Evolutionary conservation across 2,329 filamentous ascomycete genomes (phyloP).

Genomic region (Calonectria honghensis): DNA sequence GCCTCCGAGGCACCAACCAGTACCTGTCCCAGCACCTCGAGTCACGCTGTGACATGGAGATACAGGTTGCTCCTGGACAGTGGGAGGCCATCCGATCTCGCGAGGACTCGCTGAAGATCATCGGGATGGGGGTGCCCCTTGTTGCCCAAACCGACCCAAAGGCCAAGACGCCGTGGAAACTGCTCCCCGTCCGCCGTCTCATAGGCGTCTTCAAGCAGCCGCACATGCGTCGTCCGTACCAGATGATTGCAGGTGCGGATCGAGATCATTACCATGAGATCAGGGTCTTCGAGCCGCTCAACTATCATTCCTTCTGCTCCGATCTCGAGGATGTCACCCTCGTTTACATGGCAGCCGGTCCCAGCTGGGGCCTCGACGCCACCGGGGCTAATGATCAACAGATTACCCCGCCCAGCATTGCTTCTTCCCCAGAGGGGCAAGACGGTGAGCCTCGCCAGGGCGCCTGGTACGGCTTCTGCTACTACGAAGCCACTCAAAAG

Average conservation of each 20-base stretch:
- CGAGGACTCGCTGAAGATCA: neutral
- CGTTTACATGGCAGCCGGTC: neutral
- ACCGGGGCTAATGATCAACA: neutral
- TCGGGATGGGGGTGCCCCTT: neutral
- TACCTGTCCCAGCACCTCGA: neutral
- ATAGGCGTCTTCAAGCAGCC: neutral
- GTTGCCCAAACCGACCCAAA: neutral
- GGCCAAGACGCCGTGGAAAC: neutral
- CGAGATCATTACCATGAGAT: neutral
- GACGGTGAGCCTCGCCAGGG: neutral
- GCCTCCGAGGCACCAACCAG: neutral
- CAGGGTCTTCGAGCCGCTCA: neutral
- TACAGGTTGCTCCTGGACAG: neutral
- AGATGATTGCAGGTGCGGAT: neutral
- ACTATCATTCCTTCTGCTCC: neutral
- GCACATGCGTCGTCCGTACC: neutral
- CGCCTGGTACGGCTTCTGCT: slow-evolving; percentile 1
- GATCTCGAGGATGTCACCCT: neutral
- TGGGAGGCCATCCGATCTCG: neutral
- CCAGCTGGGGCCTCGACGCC: neutral
- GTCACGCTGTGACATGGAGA: neutral
- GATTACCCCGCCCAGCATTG: neutral
- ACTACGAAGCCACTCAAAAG: neutral
- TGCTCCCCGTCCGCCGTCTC: neutral
- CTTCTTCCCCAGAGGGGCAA: neutral